These are phyloP conservation scores for Chalaropsis thielavioides DNA, from an alignment of 2,329 filamentous ascomycete genomes.

Conservation along the genomic window DNA sequence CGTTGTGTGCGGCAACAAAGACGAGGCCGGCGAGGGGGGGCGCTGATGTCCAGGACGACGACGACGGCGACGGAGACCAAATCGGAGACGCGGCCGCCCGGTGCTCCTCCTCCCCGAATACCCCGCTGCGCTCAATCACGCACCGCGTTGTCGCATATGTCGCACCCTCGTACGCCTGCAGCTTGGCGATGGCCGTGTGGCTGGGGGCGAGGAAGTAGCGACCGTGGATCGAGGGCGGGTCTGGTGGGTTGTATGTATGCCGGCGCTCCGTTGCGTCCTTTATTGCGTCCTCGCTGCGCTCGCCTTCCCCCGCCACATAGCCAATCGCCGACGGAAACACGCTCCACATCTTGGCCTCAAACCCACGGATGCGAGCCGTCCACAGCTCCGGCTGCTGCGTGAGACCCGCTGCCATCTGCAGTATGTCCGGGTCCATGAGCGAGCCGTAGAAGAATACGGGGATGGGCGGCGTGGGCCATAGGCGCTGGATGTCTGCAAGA, in stretches of 20 bases:
- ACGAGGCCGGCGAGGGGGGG: not conserved
- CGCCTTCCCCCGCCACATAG: not conserved
- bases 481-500: not conserved
- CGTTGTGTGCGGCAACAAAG: slow-evolving; percentile 10
- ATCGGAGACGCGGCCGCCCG: no score
- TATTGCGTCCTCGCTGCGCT: not conserved
- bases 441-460: slow-evolving; percentile 15
- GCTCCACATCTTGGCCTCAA: slow-evolving; percentile 14
- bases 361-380: slow-evolving; percentile 4
- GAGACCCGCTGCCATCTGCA: slow-evolving; percentile 12
- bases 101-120: no score
- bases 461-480: slow-evolving; percentile 2
- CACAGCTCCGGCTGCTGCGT: not conserved
- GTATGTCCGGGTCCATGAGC: slow-evolving; percentile 13
- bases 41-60: not conserved
- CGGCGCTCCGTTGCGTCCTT: no score
- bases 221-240: not conserved
- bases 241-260: not conserved
- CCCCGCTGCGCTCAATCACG: not conserved
- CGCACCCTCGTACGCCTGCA: slow-evolving; percentile 10
- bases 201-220: not conserved
- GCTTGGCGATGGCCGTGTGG: not conserved
- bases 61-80: not conserved
- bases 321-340: slow-evolving; percentile 12
- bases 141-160: slow-evolving; percentile 10